Percentiles rank a stretch among this genome's conserved stretches.
These are phyloP conservation scores for Aureobasidium sp. DNA, from an alignment of 2,329 filamentous ascomycete species.

Conservation along the genomic window DNA sequence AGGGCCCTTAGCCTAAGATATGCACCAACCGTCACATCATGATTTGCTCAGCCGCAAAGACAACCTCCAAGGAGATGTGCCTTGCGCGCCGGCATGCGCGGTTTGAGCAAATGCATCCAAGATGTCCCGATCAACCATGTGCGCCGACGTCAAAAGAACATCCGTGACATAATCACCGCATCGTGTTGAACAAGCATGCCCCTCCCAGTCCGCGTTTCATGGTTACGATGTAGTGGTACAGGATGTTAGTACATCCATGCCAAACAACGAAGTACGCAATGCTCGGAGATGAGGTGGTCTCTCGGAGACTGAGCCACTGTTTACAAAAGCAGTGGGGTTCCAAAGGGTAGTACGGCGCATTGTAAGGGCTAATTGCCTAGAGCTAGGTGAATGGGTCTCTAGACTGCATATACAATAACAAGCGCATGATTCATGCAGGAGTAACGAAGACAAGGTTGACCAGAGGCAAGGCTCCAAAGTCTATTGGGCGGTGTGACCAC, in stretches of 20 bases:
- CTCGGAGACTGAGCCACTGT: neutral
- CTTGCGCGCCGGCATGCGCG: conserved; percentile 7
- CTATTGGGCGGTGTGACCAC: neutral
- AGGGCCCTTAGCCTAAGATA: neutral
- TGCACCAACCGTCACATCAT: conserved; percentile 1
- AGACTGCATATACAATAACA: neutral
- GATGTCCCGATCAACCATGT: neutral
- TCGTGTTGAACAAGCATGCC: neutral
- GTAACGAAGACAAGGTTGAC: neutral
- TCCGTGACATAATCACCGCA: conserved; percentile 2
- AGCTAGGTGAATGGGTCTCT: neutral
- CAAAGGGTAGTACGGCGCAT: neutral
- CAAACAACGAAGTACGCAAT: too few relatives aligned
- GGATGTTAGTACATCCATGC: neutral
- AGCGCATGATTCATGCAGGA: neutral
- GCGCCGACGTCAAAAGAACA: neutral
- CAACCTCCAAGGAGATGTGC: neutral
- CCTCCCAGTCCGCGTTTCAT: neutral
- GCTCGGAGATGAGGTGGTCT: neutral
- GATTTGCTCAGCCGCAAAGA: neutral
- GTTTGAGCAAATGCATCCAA: conserved; percentile 1
- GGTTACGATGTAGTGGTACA: neutral
- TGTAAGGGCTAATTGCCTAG: neutral
- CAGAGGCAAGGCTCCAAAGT: neutral
- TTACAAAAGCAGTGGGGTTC: neutral